Base-by-base conservation (phyloP, 2,329 filamentous ascomycete species). In the Pseudogymnoascus sp. region DNA sequence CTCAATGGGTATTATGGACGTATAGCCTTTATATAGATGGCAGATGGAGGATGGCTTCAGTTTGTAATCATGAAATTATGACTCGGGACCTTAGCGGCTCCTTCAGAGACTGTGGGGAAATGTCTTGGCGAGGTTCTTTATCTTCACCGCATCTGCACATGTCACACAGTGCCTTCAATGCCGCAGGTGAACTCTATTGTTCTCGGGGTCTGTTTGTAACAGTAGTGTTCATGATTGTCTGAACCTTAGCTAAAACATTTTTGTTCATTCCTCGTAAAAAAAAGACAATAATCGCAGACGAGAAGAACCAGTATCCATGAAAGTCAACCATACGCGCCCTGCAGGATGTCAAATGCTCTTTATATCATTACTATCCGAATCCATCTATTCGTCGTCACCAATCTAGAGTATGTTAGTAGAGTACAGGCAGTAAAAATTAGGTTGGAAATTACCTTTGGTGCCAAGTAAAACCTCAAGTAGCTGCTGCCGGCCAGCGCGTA, bases 401-500 rank as follows among this genome's bases (percentile, higher is more conserved):
- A 91, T 91, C 88, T 91, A 69, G 45, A 67, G n/a, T 30, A 62
- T 22, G 45, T 9, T 7, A 62, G 71, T 65, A 71, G 67, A 39
- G 64, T 58, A 12, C 49, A 33, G 1, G 9, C n/a, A 55, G 9
- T 55, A 33, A 55, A 19, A 28, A n/a, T 33, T 25, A 5, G 12
- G 55, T 11, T 12, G 39, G 9, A 25, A 62, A 58, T 55, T 70
- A 94, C 94, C 92, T 99, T 99, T 68, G 94, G 94, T 67, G 94
- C 94, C 70, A 99, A 86, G 79, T 97, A 99, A 85, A 97, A 99
- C 72, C 93, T 86, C 77, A 99, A 79, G 77, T 94, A 94, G 76
- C 91, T 94, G 80, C 86, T 91, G 67, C 90, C 89, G 62, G 82
- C 82, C 65, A 97, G 78, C 62, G 79, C 81, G 77, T 97, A 99